Evolutionary conservation across 2,329 filamentous ascomycete genomes (phyloP), one percentile per base, ranked within the genome.

Genomic region (Westerdykella ornata): DNA sequence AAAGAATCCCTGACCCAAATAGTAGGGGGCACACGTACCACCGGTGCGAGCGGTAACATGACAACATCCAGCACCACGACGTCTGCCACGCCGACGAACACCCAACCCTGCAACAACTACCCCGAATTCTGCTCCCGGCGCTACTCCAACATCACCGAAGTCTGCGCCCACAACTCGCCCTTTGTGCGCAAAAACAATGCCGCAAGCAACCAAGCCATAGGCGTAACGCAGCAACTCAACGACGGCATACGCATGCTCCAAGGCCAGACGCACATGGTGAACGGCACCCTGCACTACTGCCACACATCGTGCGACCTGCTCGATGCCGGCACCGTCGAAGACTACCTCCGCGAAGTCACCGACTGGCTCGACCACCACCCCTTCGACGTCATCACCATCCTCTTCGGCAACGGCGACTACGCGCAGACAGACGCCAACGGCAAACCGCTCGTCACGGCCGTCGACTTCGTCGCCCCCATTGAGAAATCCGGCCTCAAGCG

Each of bases 341-440:
- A 78, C 39, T 94, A 88, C 70, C 78, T 96, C 19, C 71, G 70
- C 7, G 72, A 73, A 3, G 84, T 96, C 8, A 74, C 74, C 18
- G 63, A 71, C 37, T 97, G 89, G 89, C 79, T 96, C 2, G 74
- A 76, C 12, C 56, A 61, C 1, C 82, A 96, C 53, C 89, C 88
- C 0, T 92, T 88, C 68, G 90, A 97, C 46, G 85, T 96, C 3
- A 76, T 97, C 17, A 94, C 88, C 2, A 82, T 96, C 53, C 72
- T 97, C 22, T 80, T 97, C 33, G 88, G 84, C 43, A 97, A 96
- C 63, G 85, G 50, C 35, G 51, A 89, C 68, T 64, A 57, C 43
- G 49, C 54, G 12, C 36, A 54, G 12, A 59, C 49, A 35, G 54
- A 55, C 39, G 38, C 42, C 0, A 40, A 57, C 18, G 60, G 60